These are phyloP conservation scores for Cladochytrium replicatum DNA, from an alignment of 192 early-diverging fungal genomes.

Conservation along the genomic window DNA sequence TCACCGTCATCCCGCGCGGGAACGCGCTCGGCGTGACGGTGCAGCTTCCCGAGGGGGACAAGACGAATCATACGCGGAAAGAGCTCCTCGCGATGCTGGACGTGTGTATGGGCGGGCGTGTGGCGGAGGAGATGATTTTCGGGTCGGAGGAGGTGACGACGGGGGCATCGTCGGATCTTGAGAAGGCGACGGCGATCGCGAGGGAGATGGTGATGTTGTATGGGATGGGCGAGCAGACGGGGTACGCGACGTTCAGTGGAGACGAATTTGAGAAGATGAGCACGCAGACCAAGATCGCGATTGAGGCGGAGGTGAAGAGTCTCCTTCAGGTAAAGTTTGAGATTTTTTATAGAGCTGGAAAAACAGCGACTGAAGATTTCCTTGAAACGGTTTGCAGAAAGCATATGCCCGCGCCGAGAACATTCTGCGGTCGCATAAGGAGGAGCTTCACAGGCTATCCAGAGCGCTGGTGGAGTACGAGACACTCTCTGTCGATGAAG, in stretches of 20 bases:
- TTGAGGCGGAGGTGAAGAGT: conserved; percentile 77
- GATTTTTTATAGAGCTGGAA: conserved; percentile 6
- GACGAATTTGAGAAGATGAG: conserved; percentile 68
- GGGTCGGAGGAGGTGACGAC: conserved; percentile 88
- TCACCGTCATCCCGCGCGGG: conserved; percentile 96
- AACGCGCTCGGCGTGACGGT: conserved; percentile 76
- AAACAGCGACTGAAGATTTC: conserved; percentile 2
- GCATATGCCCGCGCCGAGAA: conserved; percentile 61
- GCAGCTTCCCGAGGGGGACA: conserved; percentile 88
- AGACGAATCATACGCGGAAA: conserved; percentile 61
- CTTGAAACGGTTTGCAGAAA: conserved; percentile 20
- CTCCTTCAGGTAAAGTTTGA: conserved; percentile 56
- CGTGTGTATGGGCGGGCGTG: conserved; percentile 97
- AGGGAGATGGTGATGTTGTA: conserved; percentile 81
- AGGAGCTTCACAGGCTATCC: conserved; percentile 85
- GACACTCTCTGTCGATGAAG: conserved; percentile 83
- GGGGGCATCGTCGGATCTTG: conserved; percentile 85
- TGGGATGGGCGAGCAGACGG: conserved; percentile 94
- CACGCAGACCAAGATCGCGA: conserved; percentile 61
- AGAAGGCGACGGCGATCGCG: conserved; percentile 80
- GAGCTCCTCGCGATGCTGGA: conserved; percentile 85
- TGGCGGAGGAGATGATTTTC: conserved; percentile 95
- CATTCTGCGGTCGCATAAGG: conserved; percentile 64
- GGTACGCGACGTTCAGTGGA: conserved; percentile 63
- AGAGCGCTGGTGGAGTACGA: conserved; percentile 91